Base-by-base conservation (phyloP, 1,284 basidiomycete species). In the Singerocomus inundabilis region DNA sequence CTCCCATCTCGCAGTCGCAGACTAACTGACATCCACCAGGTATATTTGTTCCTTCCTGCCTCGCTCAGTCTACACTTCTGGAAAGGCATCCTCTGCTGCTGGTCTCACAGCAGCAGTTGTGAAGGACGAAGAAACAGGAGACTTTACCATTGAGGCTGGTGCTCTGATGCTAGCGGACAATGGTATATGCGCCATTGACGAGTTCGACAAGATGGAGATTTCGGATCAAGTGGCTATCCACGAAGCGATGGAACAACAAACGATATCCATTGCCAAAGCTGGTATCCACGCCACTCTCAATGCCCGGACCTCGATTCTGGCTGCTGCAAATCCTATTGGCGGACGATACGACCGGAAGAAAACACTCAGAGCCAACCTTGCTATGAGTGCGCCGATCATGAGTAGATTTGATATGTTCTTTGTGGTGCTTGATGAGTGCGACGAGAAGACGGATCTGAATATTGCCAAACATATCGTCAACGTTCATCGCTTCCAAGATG, bases 171-270 rank as follows among this genome's bases (percentile, higher is more conserved):
- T 99, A 4, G 97, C 97, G 7, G 97, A 99, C 75, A 99, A 99
- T 60, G 97, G 97, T 18, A 98, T 99, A 68, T 99, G 97, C 66
- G 95, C 96, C 13, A 99, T 99, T 63, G 97, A 99, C 75, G 97
- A 99, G 71, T 99, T 99, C 68, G 96, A 99, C 81, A 99, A 99
- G 75, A 99, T 99, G 97, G 96, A 99, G 70, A 83, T 98, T 41
- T 86, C 92, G 3, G 97, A 99, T 70, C 97, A 99, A 70, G 94
- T 99, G 37, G 97, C 97, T 31, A 99, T 99, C 60, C 97, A 99
- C 79, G 96, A 99, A 79, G 95, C 97, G 2, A 99, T 99, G 96
- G 96, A 99, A 83, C 96, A 99, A 73, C 96, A 99, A 75, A 99
- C 96, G 1, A 98, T 99, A 63, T 98, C 94, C 31, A 98, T 99